Base-by-base conservation (phyloP, 2,329 filamentous ascomycete genomes). In the Rugonectria rugulosa region DNA sequence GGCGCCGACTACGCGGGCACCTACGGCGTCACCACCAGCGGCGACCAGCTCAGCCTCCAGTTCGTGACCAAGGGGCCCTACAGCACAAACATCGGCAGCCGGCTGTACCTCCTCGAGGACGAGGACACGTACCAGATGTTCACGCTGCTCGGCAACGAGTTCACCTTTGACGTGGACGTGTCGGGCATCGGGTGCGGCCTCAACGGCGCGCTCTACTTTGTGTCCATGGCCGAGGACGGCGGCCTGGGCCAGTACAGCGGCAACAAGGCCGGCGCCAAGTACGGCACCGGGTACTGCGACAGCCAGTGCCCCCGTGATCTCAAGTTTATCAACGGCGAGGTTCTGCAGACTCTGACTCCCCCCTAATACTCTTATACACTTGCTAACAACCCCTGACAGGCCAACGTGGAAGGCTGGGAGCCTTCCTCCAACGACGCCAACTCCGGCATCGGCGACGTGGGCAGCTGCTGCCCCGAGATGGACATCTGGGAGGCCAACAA, bases 121-220 rank as follows among this genome's bases (percentile, higher is more conserved):
- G 82, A 86, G 38, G 78, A 77, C 63, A 82, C 81, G 56, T 91
- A 91, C 73, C 75, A 89, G 75, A 80, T 82, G 68, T 87, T 90
- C 75, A 80, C 84, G 56, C 77, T 90, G 54, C 77, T 86, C 49
- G 85, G 85, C 73, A 81, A 87, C 68, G 88, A 91, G 72, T 87
- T 91, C 74, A 87, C 86, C 50, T 89, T 91, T 59, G 87, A 90
- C 51, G 87, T 90, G 21, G 88, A 91, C 69, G 83, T 89, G 38
- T 89, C 87, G 34, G 81, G 82, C 64, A 77, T 89, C 17, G 82
- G 83, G 56, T 91, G 88, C 67, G 88, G 88, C 57, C 75, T 91
- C 56, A 91, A 91, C 73, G 88, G 88, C 50, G 88, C 88, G 40
- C 75, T 91, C 41, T 90, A 91, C 76, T 83, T 87, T 51, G 80